Evolutionary conservation across 2,329 filamentous ascomycete genomes (phyloP).

Genomic region (Rhynchosporium secalis): DNA sequence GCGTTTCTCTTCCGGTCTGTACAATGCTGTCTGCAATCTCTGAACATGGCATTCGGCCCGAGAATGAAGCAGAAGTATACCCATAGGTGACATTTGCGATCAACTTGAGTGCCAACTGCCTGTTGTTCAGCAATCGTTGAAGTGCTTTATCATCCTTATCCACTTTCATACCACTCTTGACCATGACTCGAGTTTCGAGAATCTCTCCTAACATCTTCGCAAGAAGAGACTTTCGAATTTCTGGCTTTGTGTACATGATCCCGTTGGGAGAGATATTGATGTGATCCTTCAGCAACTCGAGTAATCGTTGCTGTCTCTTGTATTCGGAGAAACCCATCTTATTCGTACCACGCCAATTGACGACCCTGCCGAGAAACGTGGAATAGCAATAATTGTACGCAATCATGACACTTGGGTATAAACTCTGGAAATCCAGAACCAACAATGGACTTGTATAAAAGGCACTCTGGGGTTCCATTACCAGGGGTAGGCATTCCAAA

Average conservation of each 20-base stretch:
- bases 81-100: slow-evolving; percentile 99
- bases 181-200: slow-evolving; percentile 93
- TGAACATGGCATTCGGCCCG: slow-evolving; percentile 94
- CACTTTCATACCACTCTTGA: slow-evolving; percentile 93
- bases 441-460: slow-evolving; percentile 90
- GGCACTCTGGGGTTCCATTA: slow-evolving; percentile 95
- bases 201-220: slow-evolving; percentile 98
- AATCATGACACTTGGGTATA: slow-evolving; percentile 98
- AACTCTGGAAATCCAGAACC: slow-evolving; percentile 91
- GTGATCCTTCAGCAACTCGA: slow-evolving; percentile 77
- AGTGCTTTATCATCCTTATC: slow-evolving; percentile 85
- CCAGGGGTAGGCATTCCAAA: slow-evolving; percentile 87
- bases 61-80: slow-evolving; percentile 95
- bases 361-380: slow-evolving; percentile 85
- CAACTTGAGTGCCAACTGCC: slow-evolving; percentile 90
- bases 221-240: slow-evolving; percentile 84
- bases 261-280: slow-evolving; percentile 95
- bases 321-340: slow-evolving; percentile 96
- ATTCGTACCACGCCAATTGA: slow-evolving; percentile 83
- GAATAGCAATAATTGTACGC: slow-evolving; percentile 99
- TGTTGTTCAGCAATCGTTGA: slow-evolving; percentile 86
- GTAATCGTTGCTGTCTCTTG: slow-evolving; percentile 69
- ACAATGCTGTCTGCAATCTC: slow-evolving; percentile 99
- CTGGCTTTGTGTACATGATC: slow-evolving; percentile 88
- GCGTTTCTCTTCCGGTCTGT: slow-evolving; percentile 89